phyloP scores from a whole-genome alignment of 176 grass and related monocot species.

The Themeda triandra region DNA sequence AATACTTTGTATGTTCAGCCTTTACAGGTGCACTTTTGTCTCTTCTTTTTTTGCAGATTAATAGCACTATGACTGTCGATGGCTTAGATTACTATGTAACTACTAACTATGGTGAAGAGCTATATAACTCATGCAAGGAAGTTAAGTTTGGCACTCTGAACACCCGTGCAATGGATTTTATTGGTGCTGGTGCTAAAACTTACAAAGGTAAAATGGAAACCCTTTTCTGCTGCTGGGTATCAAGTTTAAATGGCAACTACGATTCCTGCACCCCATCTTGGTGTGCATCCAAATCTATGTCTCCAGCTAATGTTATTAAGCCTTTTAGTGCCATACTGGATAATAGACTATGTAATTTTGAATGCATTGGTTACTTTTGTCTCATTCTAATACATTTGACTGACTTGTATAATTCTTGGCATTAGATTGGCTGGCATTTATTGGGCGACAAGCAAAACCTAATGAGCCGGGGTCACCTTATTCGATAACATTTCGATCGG shows the following conservation, averaged over 20 bases:
- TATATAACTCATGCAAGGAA: constrained; percentile 96
- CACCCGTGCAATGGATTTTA: constrained; percentile 96
- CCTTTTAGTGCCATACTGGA: constrained; percentile 11
- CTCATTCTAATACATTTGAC: background rate
- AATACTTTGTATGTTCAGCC: background rate
- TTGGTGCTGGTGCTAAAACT: constrained; percentile 77
- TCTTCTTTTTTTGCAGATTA: constrained; percentile 56
- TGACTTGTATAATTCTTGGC: constrained; percentile 26
- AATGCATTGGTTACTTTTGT: constrained; percentile 4
- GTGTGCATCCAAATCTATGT: background rate
- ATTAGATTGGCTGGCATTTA: constrained; percentile 83
- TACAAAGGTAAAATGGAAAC: constrained; percentile 63
- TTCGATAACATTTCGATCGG: constrained; percentile 66
- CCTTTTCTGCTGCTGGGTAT: background rate
- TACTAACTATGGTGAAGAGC: constrained; percentile 61
- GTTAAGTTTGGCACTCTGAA: constrained; percentile 96
- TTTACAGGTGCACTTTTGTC: constrained; percentile 20
- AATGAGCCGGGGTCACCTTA: constrained; percentile 75
- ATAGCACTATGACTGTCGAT: constrained; percentile 66
- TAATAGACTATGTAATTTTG: constrained; percentile 18
- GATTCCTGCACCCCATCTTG: constrained; percentile 1
- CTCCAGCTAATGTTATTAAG: background rate
- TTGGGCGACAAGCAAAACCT: constrained; percentile 67
- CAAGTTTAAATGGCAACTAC: background rate
- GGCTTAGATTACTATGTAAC: constrained; percentile 85